Base-by-base conservation (phyloP, 1,139 yeast species). In the Blastobotrys arbuscula region DNA sequence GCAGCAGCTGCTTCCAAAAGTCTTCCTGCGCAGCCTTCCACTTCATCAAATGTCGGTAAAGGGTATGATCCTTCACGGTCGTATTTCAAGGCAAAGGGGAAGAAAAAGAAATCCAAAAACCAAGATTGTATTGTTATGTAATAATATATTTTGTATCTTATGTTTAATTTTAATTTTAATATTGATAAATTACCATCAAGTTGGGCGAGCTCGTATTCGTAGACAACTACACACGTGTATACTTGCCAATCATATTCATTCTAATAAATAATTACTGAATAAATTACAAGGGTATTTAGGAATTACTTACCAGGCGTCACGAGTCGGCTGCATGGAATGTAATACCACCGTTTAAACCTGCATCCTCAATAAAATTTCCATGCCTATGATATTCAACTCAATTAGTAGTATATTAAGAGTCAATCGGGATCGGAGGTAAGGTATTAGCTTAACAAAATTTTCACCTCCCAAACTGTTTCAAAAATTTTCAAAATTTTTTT, bases 91-190 rank as follows among this genome's bases (percentile, higher is more conserved):
- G 38, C 48, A 33, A 26, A 33, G 26, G 45, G 48, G 26, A 55
- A 50, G 48, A 54, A 49, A 44, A 45, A 53, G 39, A 52, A 51
- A 12, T 52, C 52, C 37, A 55, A 56, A 46, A 55, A 52, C 39
- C 57, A 56, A 38, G 59, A 57, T 28, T 57, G 60, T 42, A 31
- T 50, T 7, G 50, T 57, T 35, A 55, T 54, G 53, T 57, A 78
- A 62, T 78, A 73, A 4, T 16, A 23, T 21, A 10, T 16, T 12
- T 28, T 64, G 69, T 36, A n/a, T 45, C 13, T 23, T 13, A 13
- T 35, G 18, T 18, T 9, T 36, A 18, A 8, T 15, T n/a, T 44
- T 5, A 6, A 24, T 24, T 24, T 24, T 24, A 6, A 24, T 24
- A 24, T 24, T 24, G 6, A 24, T 24, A 7, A 24, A 24, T 24